Evolutionary conservation across 192 early-diverging fungal genomes (phyloP).

Genomic region (Helicostylum pulchrum): DNA sequence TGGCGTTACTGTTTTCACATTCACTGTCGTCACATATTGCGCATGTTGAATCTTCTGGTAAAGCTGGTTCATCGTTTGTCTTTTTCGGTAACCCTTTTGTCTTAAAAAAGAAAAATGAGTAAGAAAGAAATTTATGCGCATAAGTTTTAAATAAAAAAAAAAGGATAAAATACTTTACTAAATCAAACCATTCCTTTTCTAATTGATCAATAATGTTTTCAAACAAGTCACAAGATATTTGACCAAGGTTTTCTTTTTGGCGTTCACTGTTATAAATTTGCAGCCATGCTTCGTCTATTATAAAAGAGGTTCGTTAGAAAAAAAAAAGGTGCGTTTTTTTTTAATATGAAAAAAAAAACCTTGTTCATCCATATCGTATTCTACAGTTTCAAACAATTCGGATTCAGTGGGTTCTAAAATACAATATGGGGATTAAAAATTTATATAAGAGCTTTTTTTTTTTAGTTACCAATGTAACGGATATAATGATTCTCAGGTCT

Average conservation of each 20-base stretch:
- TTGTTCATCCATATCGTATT: constrained; percentile 99
- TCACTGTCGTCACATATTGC: constrained; percentile 98
- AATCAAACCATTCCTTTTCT: constrained; percentile 97
- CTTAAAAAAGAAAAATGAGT: constrained; percentile 25
- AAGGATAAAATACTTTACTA: constrained; percentile 45
- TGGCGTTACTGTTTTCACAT: constrained; percentile 98
- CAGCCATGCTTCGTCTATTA: constrained; percentile 75
- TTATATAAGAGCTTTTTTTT: not conserved
- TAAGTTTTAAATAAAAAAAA: not conserved
- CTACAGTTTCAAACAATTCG: constrained; percentile 62
- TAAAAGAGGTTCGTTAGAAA: not conserved
- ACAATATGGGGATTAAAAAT: not conserved
- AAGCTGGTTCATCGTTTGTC: constrained; percentile 47
- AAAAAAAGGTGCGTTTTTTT: not conserved
- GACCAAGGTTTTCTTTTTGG: constrained; percentile 46
- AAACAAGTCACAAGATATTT: constrained; percentile 61
- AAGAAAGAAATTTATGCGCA: not conserved
- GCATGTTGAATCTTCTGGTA: constrained; percentile 84
- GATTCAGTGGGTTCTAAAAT: constrained; percentile 53
- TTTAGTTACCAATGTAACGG: constrained; percentile 54
- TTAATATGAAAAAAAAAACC: constrained; percentile 49
- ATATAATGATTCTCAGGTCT: constrained; percentile 71
- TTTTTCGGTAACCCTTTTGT: constrained; percentile 79
- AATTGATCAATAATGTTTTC: constrained; percentile 85
- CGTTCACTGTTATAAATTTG: constrained; percentile 64